Evolutionary conservation across 73 alveolate genomes (phyloP), one percentile per base, ranked within the genome.

Genomic region (Diophrys appendiculata): DNA sequence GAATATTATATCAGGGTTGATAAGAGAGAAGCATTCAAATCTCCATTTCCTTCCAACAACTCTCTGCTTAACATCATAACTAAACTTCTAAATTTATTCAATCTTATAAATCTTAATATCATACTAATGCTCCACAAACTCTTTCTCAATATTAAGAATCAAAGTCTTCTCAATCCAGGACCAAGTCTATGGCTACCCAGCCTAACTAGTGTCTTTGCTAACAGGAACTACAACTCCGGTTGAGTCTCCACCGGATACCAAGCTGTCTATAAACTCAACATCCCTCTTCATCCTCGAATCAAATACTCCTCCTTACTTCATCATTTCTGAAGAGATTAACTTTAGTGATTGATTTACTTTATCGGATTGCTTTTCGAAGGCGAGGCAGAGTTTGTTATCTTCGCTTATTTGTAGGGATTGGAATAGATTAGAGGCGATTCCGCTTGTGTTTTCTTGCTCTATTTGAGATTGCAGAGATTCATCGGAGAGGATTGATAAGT

Each of bases 1-100:
- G 71, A 68, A 80, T 8, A 80, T 33, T 31, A 53, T 18, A 32
- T 80, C 89, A 1, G 89, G 89, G 29, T 80, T 77, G 65, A 34
- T 80, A 14, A 80, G 33, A 1, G 89, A 60, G 54, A 80, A 80
- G 34, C 34, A 5, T 29, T 80, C 89, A 1, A 80, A n/a, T 2
- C 72, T n/a, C 60, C 54, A 23, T 43, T 43, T 43, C n/a, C n/a
- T 43, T 5, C 18, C 18, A 18, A 43, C n/a, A 43, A 43, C 60
- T 43, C 60, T 5, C n/a, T 5, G 18, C 18, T 25, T 23, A 25
- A 54, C 5, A 2, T 31, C 75, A 18, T 26, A 26, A 24, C 25
- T 3, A 1, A n/a, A 25, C 35, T 25, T 25, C 24, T 28, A 1
- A 1, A 5, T 26, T 29, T 80, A 26, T 3, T 5, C 2, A 27